Evolutionary conservation across 768 basidiomycete species (phyloP).

Genomic region (Suillus alpinus): DNA sequence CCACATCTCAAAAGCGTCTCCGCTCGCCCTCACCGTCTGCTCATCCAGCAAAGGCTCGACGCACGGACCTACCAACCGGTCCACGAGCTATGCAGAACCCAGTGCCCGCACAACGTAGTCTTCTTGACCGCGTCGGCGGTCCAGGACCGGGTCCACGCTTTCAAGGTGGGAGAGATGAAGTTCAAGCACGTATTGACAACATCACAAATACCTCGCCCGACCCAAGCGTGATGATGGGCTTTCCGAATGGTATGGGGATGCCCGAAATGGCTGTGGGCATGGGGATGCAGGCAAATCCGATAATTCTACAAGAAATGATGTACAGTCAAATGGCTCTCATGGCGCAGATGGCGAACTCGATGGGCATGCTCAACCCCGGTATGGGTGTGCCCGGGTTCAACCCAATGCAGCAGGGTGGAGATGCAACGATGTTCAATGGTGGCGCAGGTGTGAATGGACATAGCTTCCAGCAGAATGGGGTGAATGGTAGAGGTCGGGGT

Average conservation of each 20-base stretch:
- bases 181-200: slow-evolving; percentile 77
- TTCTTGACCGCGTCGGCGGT: slow-evolving; percentile 81
- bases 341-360: slow-evolving; percentile 86
- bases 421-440: slow-evolving; percentile 48
- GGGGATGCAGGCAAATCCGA: slow-evolving; percentile 56
- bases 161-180: slow-evolving; percentile 55
- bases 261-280: slow-evolving; percentile 59
- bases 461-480: slow-evolving; percentile 17
- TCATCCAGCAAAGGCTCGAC: slow-evolving; percentile 64
- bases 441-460: slow-evolving; percentile 22
- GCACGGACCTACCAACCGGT: slow-evolving; percentile 72
- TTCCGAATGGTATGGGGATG: slow-evolving; percentile 43
- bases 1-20: slow-evolving; percentile 58
- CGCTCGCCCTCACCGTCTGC: slow-evolving; percentile 66
- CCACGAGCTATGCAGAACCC: slow-evolving; percentile 74
- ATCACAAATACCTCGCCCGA: slow-evolving; percentile 60
- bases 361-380: slow-evolving; percentile 70
- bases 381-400: slow-evolving; percentile 54
- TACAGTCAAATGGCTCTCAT: slow-evolving; percentile 91
- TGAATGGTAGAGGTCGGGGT: slow-evolving; percentile 43
- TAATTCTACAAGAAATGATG: slow-evolving; percentile 86
- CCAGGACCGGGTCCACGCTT: slow-evolving; percentile 34
- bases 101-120: slow-evolving; percentile 52
- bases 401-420: slow-evolving; percentile 49
- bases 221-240: slow-evolving; percentile 43